Percentiles rank a stretch among this genome's conserved stretches.
Conservation (phyloP, 345 rosid species). For the Nasturtium officinale region DNA sequence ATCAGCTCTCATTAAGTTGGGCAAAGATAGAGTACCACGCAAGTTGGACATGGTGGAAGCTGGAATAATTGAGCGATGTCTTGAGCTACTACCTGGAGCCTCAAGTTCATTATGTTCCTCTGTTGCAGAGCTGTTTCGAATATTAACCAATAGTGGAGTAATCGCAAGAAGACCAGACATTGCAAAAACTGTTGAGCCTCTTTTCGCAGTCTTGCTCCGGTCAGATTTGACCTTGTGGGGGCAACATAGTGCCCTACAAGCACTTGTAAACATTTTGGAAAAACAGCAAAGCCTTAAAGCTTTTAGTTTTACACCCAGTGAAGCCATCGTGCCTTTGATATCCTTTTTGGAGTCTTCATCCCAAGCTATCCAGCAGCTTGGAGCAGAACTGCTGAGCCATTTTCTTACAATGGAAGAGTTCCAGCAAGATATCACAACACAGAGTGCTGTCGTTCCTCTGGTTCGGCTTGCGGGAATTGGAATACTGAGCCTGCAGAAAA, state of each 20-base stretch:
- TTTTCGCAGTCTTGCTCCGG: constrained; percentile 72
- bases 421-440: constrained; percentile 81
- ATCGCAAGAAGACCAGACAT: constrained; percentile 81
- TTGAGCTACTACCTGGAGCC: constrained; percentile 67
- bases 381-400: constrained; percentile 78
- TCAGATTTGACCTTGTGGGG: constrained; percentile 85
- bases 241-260: constrained; percentile 88
- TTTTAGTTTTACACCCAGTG: constrained; percentile 78
- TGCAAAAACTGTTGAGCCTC: constrained; percentile 81
- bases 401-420: constrained; percentile 90
- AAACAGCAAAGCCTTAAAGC: constrained; percentile 82
- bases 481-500: constrained; percentile 78
- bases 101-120: constrained; percentile 72
- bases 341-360: constrained; percentile 83
- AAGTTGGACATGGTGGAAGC: constrained; percentile 87
- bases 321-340: constrained; percentile 80
- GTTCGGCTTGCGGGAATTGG: constrained; percentile 90
- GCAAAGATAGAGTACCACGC: constrained; percentile 74
- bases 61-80: constrained; percentile 75
- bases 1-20: constrained; percentile 75
- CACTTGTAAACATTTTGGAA: constrained; percentile 88
- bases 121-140: constrained; percentile 79
- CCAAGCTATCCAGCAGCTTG: constrained; percentile 92
- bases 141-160: constrained; percentile 81
- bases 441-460: constrained; percentile 80